Evolutionary conservation across 176 grass and related monocot species (phyloP).

Genomic region (Avena sativa): DNA sequence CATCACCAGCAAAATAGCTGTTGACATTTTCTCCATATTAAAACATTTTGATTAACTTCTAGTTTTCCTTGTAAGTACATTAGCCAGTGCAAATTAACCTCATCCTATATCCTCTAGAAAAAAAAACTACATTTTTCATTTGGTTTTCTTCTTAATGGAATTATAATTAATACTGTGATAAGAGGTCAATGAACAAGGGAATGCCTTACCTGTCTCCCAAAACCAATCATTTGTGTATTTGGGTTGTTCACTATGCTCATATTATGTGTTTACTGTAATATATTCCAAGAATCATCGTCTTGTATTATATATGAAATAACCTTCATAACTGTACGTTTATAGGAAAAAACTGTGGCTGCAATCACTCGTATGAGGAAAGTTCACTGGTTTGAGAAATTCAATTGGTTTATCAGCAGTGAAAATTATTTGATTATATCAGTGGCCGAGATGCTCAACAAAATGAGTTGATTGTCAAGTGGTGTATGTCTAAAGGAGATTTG

Average conservation of each 20-base stretch:
- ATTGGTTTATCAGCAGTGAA: constrained; percentile 99
- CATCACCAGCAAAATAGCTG: background rate
- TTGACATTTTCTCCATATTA: constrained; percentile 14
- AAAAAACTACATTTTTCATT: background rate
- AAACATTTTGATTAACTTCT: constrained; percentile 33
- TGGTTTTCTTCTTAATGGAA: background rate
- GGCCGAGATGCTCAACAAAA: constrained; percentile 98
- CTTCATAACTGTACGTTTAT: constrained; percentile 43
- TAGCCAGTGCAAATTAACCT: background rate
- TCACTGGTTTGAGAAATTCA: constrained; percentile 99
- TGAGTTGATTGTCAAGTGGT: constrained; percentile 92
- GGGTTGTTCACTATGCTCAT: constrained; percentile 13
- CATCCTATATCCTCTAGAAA: background rate
- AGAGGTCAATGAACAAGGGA: background rate
- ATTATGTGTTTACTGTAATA: constrained; percentile 21
- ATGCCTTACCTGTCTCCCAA: background rate
- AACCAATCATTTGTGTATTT: constrained; percentile 1
- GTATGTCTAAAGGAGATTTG: constrained; percentile 99
- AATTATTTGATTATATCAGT: constrained; percentile 90
- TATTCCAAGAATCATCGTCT: constrained; percentile 9
- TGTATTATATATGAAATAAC: background rate
- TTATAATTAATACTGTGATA: no score
- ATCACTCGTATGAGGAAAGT: constrained; percentile 99
- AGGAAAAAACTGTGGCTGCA: constrained; percentile 96
- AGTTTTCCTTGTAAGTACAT: constrained; percentile 25